Conservation (phyloP, 2,329 filamentous ascomycete species). For the Scytalidium sp. region DNA sequence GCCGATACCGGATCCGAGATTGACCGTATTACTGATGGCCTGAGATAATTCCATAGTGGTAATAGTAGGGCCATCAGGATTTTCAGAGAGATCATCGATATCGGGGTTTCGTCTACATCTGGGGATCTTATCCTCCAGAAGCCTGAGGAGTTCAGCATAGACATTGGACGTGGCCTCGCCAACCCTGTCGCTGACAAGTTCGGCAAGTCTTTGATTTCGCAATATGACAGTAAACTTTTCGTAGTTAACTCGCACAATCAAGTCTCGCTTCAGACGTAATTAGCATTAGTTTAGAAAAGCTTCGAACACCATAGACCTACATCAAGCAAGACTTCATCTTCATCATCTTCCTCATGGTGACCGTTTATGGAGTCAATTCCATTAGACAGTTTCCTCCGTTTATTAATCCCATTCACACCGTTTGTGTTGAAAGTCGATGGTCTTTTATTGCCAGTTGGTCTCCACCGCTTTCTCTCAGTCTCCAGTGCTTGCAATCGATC, state of each 20-base stretch:
- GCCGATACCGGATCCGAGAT: constrained; percentile 56
- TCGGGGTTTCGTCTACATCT: constrained; percentile 62
- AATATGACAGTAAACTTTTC: constrained; percentile 81
- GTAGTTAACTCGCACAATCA: constrained; percentile 78
- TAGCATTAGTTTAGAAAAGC: constrained; percentile 18
- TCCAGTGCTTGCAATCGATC: constrained; percentile 51
- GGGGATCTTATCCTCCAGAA: constrained; percentile 65
- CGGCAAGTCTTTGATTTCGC: constrained; percentile 73
- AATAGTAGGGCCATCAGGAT: constrained; percentile 33
- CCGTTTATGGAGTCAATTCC: constrained; percentile 37
- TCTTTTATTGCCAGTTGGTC: constrained; percentile 50
- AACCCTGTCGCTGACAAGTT: constrained; percentile 68
- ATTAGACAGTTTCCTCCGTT: constrained; percentile 54
- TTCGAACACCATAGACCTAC: constrained; percentile 39
- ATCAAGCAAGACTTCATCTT: constrained; percentile 44
- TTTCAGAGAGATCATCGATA: constrained; percentile 39
- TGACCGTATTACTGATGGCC: constrained; percentile 47
- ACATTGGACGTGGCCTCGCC: constrained; percentile 74
- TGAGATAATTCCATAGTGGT: constrained; percentile 56
- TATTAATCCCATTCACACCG: constrained; percentile 29
- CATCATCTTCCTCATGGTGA: constrained; percentile 32
- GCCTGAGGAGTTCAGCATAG: constrained; percentile 70
- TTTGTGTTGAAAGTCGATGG: constrained; percentile 29
- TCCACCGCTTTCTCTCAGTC: constrained; percentile 36
- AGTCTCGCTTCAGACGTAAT: constrained; percentile 54